These are phyloP conservation scores for Millerozyma miso DNA, from an alignment of 805 yeast species.

Conservation along the genomic window DNA sequence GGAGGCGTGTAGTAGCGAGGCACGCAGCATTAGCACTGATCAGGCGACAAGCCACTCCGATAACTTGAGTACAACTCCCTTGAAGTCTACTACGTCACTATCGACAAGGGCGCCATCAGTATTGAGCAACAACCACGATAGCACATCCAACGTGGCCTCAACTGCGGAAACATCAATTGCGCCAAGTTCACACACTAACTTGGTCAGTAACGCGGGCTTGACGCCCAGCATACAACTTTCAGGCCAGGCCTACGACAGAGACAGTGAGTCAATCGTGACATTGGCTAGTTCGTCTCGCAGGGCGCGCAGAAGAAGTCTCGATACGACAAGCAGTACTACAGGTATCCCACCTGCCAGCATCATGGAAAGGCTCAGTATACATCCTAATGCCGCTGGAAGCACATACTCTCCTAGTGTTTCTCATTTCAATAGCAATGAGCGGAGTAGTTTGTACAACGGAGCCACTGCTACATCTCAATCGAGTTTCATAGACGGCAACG, in stretches of 20 bases:
- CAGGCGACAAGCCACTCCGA: constrained; percentile 22
- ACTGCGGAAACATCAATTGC: constrained; percentile 50
- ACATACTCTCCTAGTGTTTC: constrained; percentile 16
- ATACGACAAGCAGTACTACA: constrained; percentile 59
- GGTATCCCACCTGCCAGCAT: constrained; percentile 76
- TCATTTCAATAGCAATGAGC: constrained; percentile 4
- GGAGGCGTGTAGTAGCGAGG: constrained; percentile 5
- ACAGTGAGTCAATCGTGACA: constrained; percentile 41
- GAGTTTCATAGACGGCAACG: constrained; percentile 4
- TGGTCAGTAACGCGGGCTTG: not conserved
- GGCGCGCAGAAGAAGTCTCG: constrained; percentile 37
- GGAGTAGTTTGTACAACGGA: constrained; percentile 7
- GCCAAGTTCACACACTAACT: constrained; percentile 28
- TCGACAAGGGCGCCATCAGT: constrained; percentile 40
- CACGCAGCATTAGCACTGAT: constrained; percentile 10
- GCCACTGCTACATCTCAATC: constrained; percentile 7
- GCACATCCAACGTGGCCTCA: constrained; percentile 33
- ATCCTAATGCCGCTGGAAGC: constrained; percentile 27
- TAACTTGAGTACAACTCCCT: constrained; percentile 46
- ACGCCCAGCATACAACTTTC: constrained; percentile 1
- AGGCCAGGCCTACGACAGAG: constrained; percentile 24
- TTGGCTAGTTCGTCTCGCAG: constrained; percentile 39
- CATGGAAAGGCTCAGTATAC: constrained; percentile 46
- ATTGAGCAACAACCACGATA: constrained; percentile 29
- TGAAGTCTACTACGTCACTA: constrained; percentile 41